Evolutionary conservation across 1,284 basidiomycete species (phyloP).

Genomic region (Ustilago hordei): DNA sequence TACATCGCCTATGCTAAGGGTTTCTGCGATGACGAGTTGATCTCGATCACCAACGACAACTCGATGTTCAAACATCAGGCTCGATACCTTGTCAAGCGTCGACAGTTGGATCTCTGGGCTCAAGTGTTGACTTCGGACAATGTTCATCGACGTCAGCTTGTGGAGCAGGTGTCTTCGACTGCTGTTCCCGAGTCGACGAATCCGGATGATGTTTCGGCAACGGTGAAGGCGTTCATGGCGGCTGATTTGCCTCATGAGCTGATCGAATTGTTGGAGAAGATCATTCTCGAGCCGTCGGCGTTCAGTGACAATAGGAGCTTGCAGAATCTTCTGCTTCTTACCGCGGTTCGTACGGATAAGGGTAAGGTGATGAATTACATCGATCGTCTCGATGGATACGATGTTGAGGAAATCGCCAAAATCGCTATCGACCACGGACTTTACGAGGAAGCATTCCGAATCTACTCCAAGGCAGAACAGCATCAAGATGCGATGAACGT

Average conservation of each 20-base stretch:
- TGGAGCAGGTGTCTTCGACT: constrained; percentile 86
- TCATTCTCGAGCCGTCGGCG: constrained; percentile 94
- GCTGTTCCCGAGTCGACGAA: constrained; percentile 97
- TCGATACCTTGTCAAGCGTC: constrained; percentile 95
- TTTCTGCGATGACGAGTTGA: constrained; percentile 97
- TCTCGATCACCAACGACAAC: constrained; percentile 97
- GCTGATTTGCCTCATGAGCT: constrained; percentile 97
- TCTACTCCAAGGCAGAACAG: constrained; percentile 67
- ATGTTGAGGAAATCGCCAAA: constrained; percentile 92
- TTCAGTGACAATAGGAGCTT: constrained; percentile 87
- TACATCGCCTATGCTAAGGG: constrained; percentile 99
- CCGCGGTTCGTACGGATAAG: constrained; percentile 97
- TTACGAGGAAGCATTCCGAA: constrained; percentile 89
- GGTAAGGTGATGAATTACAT: constrained; percentile 99
- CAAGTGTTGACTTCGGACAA: constrained; percentile 93
- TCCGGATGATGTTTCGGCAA: constrained; percentile 97
- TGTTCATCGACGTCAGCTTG: constrained; percentile 89
- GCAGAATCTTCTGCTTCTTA: constrained; percentile 88
- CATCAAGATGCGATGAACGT: constrained; percentile 87
- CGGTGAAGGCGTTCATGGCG: constrained; percentile 98
- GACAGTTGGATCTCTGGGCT: constrained; percentile 94
- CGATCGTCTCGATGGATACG: constrained; percentile 95
- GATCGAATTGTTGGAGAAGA: constrained; percentile 98
- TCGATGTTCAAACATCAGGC: constrained; percentile 99
- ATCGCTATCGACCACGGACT: constrained; percentile 97